phyloP scores from a whole-genome alignment of 495 filamentous ascomycete species.

The Massariosphaeria phaeospora region DNA sequence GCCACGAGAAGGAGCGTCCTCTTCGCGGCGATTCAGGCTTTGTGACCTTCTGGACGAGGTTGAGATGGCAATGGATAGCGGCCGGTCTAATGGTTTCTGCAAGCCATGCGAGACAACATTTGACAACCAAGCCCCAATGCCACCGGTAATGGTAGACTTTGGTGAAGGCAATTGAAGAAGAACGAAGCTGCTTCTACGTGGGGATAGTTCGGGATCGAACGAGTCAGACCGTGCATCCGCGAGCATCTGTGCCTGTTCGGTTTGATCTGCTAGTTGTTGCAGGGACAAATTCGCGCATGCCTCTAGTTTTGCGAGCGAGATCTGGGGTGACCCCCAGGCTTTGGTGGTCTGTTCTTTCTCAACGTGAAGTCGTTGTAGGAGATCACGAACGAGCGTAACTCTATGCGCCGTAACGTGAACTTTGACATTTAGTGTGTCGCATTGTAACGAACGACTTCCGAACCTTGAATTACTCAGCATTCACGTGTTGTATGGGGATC shows the following conservation, averaged over 20 bases:
- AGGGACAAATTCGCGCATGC: background rate
- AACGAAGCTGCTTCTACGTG: no score
- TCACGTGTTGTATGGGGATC: no score
- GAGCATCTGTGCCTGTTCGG: no score
- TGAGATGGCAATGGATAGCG: background rate
- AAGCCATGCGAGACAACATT: conserved; percentile 2
- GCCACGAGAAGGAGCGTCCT: background rate
- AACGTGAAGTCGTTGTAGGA: background rate
- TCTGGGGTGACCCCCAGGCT: background rate
- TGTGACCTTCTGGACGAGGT: background rate
- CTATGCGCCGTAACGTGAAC: no score
- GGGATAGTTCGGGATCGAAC: no score
- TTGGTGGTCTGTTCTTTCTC: background rate
- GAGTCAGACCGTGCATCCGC: background rate
- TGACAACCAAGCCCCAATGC: conserved; percentile 7
- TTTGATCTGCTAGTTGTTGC: background rate
- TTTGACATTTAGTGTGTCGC: no score
- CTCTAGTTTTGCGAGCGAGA: background rate
- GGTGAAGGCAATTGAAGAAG: background rate
- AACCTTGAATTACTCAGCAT: no score
- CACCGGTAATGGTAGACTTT: background rate
- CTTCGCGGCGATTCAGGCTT: background rate
- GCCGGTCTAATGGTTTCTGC: background rate
- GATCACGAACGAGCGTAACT: background rate
- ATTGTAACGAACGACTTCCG: no score